phyloP scores from a whole-genome alignment of 2,329 filamentous ascomycete genomes.

The Ciborinia camelliae region DNA sequence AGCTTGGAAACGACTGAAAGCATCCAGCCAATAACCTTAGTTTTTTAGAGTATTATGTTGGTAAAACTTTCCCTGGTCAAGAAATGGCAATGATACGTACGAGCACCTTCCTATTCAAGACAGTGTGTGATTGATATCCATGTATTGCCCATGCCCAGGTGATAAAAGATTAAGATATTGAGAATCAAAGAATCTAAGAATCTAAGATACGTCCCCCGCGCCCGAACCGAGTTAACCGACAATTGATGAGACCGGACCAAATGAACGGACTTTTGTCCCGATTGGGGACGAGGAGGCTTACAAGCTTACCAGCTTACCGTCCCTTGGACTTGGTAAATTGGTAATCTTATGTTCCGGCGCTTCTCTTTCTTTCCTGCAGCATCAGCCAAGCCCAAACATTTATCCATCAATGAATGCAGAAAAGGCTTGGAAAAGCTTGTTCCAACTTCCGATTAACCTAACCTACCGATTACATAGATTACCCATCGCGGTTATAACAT shows the following conservation, averaged over 20 bases:
- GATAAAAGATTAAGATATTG: not conserved
- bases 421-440: constrained; percentile 12
- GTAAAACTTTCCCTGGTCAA: not conserved
- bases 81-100: not conserved
- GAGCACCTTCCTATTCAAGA: constrained; percentile 11
- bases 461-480: too few relatives aligned
- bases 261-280: not conserved
- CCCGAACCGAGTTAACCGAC: not conserved
- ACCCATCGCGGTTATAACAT: not conserved
- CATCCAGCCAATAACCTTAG: not conserved
- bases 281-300: not conserved
- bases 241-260: not conserved
- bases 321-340: too few relatives aligned
- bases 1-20: not conserved
- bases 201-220: not conserved
- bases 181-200: too few relatives aligned
- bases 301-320: too few relatives aligned
- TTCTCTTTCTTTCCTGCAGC: not conserved
- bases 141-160: too few relatives aligned
- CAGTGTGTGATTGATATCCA: not conserved
- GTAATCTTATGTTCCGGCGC: not conserved
- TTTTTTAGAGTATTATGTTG: not conserved
- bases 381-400: not conserved
- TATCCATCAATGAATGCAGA: not conserved
- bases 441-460: not conserved